Conservation (phyloP, 106 monocot species). For the Apostasia ramifera region DNA sequence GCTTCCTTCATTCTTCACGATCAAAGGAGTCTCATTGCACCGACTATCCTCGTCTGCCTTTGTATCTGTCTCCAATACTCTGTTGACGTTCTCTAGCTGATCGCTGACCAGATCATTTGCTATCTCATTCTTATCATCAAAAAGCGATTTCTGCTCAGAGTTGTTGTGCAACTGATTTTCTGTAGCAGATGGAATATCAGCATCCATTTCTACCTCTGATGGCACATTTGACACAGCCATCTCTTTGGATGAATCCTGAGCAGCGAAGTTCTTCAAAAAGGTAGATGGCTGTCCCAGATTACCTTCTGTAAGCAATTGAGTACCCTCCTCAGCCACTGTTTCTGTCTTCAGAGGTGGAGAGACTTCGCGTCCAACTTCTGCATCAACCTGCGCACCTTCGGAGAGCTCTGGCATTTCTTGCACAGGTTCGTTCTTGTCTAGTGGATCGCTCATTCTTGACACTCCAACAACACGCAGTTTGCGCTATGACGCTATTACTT, state of each 20-base stretch:
- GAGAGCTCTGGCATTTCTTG: not conserved
- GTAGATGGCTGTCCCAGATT: not conserved
- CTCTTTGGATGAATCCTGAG: not conserved
- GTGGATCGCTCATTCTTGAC: not conserved
- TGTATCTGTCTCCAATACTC: conserved; percentile 4
- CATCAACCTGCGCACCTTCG: not conserved
- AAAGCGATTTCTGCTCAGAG: conserved; percentile 6
- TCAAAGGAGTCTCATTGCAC: conserved; percentile 14
- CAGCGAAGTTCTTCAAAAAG: not conserved
- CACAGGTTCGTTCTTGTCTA: not conserved
- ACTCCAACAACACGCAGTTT: too few species aligned
- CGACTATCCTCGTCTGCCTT: conserved; percentile 19
- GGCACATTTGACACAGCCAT: not conserved
- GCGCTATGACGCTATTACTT: too few species aligned
- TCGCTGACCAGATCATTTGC: conserved; percentile 10
- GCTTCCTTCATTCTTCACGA: conserved; percentile 27
- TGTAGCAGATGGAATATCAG: not conserved
- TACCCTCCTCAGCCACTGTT: not conserved
- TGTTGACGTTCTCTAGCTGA: conserved; percentile 12
- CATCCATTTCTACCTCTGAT: not conserved
- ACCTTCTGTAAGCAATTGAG: not conserved
- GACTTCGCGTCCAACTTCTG: not conserved
- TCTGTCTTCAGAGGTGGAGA: not conserved
- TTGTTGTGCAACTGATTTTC: conserved; percentile 1
- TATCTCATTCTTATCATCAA: conserved; percentile 7